phyloP scores from a whole-genome alignment of 805 yeast genomes.

The Schizosaccharomyces japonicus region DNA sequence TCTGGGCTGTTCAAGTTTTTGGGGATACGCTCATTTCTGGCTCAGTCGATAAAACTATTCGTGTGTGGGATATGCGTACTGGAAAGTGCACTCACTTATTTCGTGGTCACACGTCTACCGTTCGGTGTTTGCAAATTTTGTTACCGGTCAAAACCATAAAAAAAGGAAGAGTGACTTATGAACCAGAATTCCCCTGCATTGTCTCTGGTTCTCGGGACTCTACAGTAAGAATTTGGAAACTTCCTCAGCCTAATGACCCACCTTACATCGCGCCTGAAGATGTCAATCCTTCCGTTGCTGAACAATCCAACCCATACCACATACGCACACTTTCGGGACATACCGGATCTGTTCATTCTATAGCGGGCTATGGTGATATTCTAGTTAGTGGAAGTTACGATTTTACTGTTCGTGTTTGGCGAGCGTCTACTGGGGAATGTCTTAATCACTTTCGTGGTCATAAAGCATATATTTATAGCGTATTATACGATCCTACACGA shows the following conservation, averaged over 20 bases:
- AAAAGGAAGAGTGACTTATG: constrained; percentile 29
- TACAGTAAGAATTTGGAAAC: constrained; percentile 79
- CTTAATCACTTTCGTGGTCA: constrained; percentile 60
- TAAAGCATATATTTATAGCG: constrained; percentile 68
- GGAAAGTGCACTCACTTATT: constrained; percentile 80
- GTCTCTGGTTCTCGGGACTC: constrained; percentile 75
- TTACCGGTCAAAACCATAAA: constrained; percentile 28
- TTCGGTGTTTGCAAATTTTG: constrained; percentile 46
- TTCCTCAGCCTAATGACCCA: constrained; percentile 1
- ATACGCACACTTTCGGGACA: constrained; percentile 53
- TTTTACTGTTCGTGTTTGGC: constrained; percentile 80
- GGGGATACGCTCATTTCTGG: constrained; percentile 70
- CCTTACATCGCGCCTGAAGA: neutral
- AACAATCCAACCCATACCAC: constrained; percentile 32
- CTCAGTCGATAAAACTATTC: constrained; percentile 77
- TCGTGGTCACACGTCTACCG: constrained; percentile 75
- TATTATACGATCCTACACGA: constrained; percentile 52
- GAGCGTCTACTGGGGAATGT: constrained; percentile 48
- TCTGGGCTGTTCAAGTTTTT: constrained; percentile 84
- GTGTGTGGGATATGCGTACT: constrained; percentile 74
- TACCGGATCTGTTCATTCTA: constrained; percentile 59
- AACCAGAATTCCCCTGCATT: constrained; percentile 45
- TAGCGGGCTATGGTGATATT: constrained; percentile 62
- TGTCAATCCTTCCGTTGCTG: constrained; percentile 16
- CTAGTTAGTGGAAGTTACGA: constrained; percentile 83